Evolutionary conservation across 352 stramenopile genomes (phyloP).

Genomic region (Peronospora belbahrii): DNA sequence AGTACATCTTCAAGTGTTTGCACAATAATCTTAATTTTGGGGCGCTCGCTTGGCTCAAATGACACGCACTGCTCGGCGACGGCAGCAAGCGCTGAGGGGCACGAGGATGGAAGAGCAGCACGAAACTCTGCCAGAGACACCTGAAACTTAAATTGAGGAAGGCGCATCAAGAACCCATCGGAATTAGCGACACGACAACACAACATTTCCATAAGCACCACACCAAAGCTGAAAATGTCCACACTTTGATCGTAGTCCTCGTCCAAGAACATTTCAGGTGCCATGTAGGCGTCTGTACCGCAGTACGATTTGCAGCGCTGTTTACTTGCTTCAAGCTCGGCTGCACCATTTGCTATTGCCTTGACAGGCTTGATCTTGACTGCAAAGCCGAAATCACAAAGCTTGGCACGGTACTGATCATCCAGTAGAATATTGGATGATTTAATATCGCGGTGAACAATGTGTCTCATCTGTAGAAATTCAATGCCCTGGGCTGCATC

Average conservation of each 20-base stretch:
- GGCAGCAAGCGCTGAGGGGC: constrained; percentile 44
- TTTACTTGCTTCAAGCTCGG: constrained; percentile 27
- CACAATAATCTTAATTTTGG: constrained; percentile 40
- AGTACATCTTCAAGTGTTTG: constrained; percentile 37
- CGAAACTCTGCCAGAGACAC: constrained; percentile 57
- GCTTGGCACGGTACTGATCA: constrained; percentile 55
- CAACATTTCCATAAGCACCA: constrained; percentile 84
- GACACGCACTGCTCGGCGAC: constrained; percentile 66
- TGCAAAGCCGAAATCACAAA: constrained; percentile 84
- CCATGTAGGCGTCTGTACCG: constrained; percentile 82
- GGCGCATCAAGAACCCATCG: constrained; percentile 70
- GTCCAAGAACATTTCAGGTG: constrained; percentile 77
- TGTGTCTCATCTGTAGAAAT: constrained; percentile 89
- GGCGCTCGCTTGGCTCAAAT: constrained; percentile 68
- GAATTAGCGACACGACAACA: constrained; percentile 75
- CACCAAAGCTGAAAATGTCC: constrained; percentile 79
- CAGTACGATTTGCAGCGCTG: constrained; percentile 78
- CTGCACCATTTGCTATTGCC: constrained; percentile 18
- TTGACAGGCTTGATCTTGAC: constrained; percentile 47
- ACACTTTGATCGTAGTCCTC: constrained; percentile 82
- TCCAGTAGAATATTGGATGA: constrained; percentile 85
- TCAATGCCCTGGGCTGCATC: constrained; percentile 87
- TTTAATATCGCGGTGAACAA: constrained; percentile 85
- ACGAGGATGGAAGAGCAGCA: constrained; percentile 49
- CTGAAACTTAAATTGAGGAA: constrained; percentile 79